Percentiles rank a stretch among this genome's conserved stretches.
phyloP scores from a whole-genome alignment of 371 early-diverging fungal species.

The Mucor circinelloides region DNA sequence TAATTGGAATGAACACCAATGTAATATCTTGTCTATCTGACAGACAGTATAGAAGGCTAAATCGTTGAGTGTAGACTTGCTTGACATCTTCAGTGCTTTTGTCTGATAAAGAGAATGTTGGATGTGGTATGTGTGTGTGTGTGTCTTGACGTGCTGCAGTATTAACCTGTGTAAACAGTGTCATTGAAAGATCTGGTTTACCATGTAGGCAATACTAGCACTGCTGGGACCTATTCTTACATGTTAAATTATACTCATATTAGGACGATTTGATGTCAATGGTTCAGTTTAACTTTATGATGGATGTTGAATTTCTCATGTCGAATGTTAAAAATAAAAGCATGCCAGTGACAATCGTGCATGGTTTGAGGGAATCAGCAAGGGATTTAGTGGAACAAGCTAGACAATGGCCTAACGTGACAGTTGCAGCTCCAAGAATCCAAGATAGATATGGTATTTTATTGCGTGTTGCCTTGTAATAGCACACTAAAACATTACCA shows the following conservation, averaged over 20 bases:
- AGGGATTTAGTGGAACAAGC: conserved; percentile 1
- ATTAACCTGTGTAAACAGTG: neutral
- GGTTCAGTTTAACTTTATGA: conserved; percentile 13
- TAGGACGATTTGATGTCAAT: conserved; percentile 7
- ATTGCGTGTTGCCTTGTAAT: too few species aligned
- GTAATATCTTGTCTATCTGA: neutral
- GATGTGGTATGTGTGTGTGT: neutral
- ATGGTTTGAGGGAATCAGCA: conserved; percentile 1
- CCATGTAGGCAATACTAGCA: neutral
- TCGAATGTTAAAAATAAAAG: neutral
- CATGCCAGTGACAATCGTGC: conserved; percentile 6
- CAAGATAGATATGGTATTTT: neutral
- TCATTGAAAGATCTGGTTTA: neutral
- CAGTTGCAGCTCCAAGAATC: neutral
- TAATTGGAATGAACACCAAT: neutral
- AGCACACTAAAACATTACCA: neutral
- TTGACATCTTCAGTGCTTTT: neutral
- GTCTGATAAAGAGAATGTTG: conserved; percentile 2
- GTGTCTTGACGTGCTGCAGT: too few species aligned
- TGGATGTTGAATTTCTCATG: conserved; percentile 4
- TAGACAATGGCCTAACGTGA: neutral
- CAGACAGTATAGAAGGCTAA: neutral
- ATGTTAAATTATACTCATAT: neutral
- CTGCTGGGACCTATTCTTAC: neutral
- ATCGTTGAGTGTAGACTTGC: neutral